These are phyloP conservation scores for Cercospora zeae-maydis DNA, from an alignment of 2,329 filamentous ascomycete genomes.

Conservation along the genomic window DNA sequence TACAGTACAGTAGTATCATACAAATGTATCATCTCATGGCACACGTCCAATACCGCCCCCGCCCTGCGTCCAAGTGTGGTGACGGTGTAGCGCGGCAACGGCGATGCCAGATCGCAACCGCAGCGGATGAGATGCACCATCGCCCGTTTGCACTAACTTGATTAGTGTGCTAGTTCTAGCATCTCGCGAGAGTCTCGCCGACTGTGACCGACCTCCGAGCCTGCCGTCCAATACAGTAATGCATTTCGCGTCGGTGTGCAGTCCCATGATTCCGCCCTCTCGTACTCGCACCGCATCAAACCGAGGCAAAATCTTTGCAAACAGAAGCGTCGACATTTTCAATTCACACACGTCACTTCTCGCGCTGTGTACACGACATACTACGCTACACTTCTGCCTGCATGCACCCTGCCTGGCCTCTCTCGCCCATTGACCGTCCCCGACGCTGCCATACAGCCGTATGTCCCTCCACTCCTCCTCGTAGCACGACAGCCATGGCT, in stretches of 20 bases:
- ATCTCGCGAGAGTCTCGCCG: neutral
- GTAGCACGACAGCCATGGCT: constrained; percentile 3
- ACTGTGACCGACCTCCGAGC: neutral
- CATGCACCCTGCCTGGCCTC: no score
- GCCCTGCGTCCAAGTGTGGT: neutral
- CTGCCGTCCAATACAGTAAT: neutral
- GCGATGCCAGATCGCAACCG: neutral
- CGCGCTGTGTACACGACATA: neutral
- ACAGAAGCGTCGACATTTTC: neutral
- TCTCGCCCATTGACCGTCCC: neutral
- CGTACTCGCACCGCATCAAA: neutral
- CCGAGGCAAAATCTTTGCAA: neutral
- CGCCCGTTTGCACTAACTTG: neutral
- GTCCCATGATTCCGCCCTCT: neutral
- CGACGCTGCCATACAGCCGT: neutral
- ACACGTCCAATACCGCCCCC: no score
- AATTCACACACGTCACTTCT: neutral
- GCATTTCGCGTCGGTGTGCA: neutral
- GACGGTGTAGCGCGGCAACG: neutral
- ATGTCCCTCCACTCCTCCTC: neutral
- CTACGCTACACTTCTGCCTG: neutral
- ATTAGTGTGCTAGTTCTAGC: no score
- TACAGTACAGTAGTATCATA: no score
- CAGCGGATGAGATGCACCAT: neutral
- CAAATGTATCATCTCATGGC: no score